These are phyloP conservation scores for Penicillium sp. DNA, from an alignment of 2,329 filamentous ascomycete species.

Conservation along the genomic window DNA sequence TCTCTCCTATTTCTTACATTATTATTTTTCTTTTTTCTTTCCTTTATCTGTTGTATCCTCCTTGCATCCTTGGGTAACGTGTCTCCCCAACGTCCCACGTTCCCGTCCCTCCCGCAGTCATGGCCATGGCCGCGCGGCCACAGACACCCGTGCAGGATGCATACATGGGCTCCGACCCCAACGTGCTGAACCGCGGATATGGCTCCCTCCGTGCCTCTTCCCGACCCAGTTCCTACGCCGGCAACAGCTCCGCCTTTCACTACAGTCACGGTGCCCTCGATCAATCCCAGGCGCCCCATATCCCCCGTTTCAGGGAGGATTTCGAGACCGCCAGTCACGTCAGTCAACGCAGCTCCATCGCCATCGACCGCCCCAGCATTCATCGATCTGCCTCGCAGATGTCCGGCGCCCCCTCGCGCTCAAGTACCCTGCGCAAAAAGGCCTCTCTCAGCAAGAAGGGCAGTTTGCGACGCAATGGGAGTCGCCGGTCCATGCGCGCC, in stretches of 20 bases:
- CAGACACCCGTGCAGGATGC: slow-evolving; percentile 39
- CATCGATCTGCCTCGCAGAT: slow-evolving; percentile 41
- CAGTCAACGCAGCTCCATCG: slow-evolving; percentile 36
- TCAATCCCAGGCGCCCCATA: slow-evolving; percentile 32
- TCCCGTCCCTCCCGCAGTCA: slow-evolving; percentile 26
- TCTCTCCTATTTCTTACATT: background rate
- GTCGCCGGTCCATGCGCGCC: slow-evolving; percentile 73
- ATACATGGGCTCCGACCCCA: slow-evolving; percentile 32
- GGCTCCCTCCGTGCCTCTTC: slow-evolving; percentile 30
- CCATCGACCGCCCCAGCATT: slow-evolving; percentile 30
- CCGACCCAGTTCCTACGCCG: slow-evolving; percentile 40
- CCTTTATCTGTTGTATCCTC: background rate
- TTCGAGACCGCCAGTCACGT: slow-evolving; percentile 32
- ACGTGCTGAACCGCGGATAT: slow-evolving; percentile 31
- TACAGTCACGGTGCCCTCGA: slow-evolving; percentile 30
- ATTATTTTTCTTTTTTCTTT: background rate
- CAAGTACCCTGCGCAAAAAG: slow-evolving; percentile 85
- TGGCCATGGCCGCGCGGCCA: slow-evolving; percentile 37
- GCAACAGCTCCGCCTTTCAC: slow-evolving; percentile 34
- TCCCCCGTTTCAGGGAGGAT: slow-evolving; percentile 39
- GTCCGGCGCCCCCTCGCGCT: slow-evolving; percentile 45
- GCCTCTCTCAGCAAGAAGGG: slow-evolving; percentile 66
- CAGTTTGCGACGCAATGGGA: slow-evolving; percentile 73
- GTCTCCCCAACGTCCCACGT: slow-evolving; percentile 20
- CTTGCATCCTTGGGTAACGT: background rate